A percentile compares a stretch with the other conserved stretches of the same genome.
phyloP scores from a whole-genome alignment of 2,329 filamentous ascomycete genomes.

The Stylonectria norvegica region DNA sequence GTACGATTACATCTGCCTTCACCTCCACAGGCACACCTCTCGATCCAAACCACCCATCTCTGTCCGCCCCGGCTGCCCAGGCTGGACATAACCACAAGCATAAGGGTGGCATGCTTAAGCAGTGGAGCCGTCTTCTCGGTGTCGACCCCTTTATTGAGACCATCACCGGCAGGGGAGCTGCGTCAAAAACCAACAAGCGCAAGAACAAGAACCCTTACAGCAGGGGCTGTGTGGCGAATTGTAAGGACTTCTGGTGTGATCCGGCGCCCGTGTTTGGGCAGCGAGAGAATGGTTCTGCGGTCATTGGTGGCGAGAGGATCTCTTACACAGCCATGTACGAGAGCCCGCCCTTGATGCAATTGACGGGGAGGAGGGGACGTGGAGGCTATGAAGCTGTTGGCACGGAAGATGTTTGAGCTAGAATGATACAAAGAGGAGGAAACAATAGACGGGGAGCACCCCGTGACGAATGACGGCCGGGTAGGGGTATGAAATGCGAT shows the following conservation, averaged over 20 bases:
- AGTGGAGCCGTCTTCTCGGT: constrained; percentile 81
- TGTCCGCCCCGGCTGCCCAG: constrained; percentile 46
- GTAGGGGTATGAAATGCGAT: constrained; percentile 9
- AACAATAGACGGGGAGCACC: constrained; percentile 5
- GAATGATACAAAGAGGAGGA: not conserved
- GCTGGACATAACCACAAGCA: constrained; percentile 50
- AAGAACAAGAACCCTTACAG: constrained; percentile 78
- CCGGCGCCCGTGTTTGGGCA: constrained; percentile 75
- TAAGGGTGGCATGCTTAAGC: constrained; percentile 65
- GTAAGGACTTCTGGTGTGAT: constrained; percentile 95
- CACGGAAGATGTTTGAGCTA: constrained; percentile 45
- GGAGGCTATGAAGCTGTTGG: constrained; percentile 63
- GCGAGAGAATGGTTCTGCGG: constrained; percentile 68
- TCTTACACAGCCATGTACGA: constrained; percentile 93
- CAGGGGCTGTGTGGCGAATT: constrained; percentile 79
- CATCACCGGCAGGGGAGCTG: constrained; percentile 76
- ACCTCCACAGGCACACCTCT: constrained; percentile 75
- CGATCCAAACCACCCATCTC: constrained; percentile 61
- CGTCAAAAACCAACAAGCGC: constrained; percentile 51
- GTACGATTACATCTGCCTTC: constrained; percentile 64
- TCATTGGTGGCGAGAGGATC: constrained; percentile 73
- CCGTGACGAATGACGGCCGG: constrained; percentile 18
- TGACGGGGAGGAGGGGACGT: constrained; percentile 45
- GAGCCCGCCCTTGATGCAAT: constrained; percentile 66
- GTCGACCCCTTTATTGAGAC: constrained; percentile 93